Percentiles rank a stretch among this genome's conserved stretches.
phyloP scores from a whole-genome alignment of 2,329 filamentous ascomycete genomes.

The Colletotrichum chlorophyti region DNA sequence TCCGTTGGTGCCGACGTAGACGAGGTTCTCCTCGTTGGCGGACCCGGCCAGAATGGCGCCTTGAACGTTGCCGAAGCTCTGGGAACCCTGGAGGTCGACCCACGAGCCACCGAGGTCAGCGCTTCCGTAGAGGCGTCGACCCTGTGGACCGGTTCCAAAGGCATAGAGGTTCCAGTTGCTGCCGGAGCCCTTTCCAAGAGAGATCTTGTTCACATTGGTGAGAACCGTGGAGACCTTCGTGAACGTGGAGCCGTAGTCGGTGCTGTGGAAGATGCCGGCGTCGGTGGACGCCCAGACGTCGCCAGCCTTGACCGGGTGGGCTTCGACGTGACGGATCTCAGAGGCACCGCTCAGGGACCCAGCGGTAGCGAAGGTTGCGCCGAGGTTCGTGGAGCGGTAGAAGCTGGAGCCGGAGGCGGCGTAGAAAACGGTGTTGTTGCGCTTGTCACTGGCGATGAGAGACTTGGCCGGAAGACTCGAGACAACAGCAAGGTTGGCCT shows the following conservation, averaged over 20 bases:
- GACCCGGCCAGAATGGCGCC: constrained; percentile 50
- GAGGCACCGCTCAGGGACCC: constrained; percentile 46
- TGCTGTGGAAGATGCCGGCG: constrained; percentile 60
- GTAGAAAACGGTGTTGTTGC: constrained; percentile 60
- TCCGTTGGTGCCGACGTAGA: constrained; percentile 59
- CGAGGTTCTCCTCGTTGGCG: constrained; percentile 50
- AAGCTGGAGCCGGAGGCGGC: constrained; percentile 52
- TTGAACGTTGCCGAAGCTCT: constrained; percentile 53
- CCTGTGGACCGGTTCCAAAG: constrained; percentile 50
- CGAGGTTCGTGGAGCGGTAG: constrained; percentile 59
- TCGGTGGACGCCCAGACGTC: constrained; percentile 66
- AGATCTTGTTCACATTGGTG: constrained; percentile 49
- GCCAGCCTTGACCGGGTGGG: constrained; percentile 64
- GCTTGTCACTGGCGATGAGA: constrained; percentile 61
- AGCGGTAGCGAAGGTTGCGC: constrained; percentile 49
- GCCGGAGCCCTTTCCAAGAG: constrained; percentile 49
- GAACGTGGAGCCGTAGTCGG: constrained; percentile 57
- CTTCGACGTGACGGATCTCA: constrained; percentile 62
- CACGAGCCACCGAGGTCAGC: constrained; percentile 50
- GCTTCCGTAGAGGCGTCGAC: constrained; percentile 53
- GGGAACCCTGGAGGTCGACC: constrained; percentile 55
- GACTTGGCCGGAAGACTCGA: constrained; percentile 51
- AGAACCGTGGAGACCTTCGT: constrained; percentile 43
- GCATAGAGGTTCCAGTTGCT: constrained; percentile 54
- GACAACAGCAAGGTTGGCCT: constrained; percentile 51